Conservation (phyloP, 225 moss, liverwort and hornwort genomes). For the Ulota crispa region DNA sequence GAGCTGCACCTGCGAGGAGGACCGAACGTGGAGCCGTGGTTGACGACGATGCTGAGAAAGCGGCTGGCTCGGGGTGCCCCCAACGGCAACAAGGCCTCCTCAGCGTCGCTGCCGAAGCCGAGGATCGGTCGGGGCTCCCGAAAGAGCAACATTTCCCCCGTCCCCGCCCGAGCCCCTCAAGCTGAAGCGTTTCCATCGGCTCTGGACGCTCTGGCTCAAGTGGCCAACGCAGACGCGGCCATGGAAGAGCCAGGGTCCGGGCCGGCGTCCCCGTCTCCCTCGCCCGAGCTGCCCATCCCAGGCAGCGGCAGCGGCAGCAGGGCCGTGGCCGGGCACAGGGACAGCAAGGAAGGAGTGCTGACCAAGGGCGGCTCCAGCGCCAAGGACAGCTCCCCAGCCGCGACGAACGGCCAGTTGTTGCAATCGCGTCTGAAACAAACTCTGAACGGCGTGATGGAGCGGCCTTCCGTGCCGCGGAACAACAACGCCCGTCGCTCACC, state of each 20-base stretch:
- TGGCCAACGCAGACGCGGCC: conserved; percentile 74
- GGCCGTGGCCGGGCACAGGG: conserved; percentile 12
- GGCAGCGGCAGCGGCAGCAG: conserved; percentile 10
- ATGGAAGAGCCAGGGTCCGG: conserved; percentile 44
- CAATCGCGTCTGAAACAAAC: conserved; percentile 64
- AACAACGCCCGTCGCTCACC: conserved; percentile 31
- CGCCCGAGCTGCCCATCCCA: conserved; percentile 29
- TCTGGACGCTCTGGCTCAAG: conserved; percentile 84
- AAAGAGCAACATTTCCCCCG: conserved; percentile 35
- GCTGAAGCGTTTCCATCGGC: conserved; percentile 46
- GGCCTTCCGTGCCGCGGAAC: conserved; percentile 59
- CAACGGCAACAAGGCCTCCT: conserved; percentile 33
- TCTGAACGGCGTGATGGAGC: conserved; percentile 45
- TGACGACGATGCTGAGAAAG: conserved; percentile 43
- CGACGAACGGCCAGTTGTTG: conserved; percentile 44
- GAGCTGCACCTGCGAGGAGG: conserved; percentile 23
- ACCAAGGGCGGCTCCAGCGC: conserved; percentile 24
- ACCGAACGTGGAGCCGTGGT: conserved; percentile 33
- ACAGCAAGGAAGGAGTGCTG: conserved; percentile 26
- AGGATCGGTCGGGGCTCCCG: conserved; percentile 28
- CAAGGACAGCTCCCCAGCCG: background rate
- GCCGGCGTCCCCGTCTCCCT: conserved; percentile 30
- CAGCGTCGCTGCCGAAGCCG: conserved; percentile 15
- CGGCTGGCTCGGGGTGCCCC: conserved; percentile 22
- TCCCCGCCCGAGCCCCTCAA: conserved; percentile 21